These are phyloP conservation scores for Hypoxylon sp. DNA, from an alignment of 2,329 filamentous ascomycete species.

Conservation along the genomic window DNA sequence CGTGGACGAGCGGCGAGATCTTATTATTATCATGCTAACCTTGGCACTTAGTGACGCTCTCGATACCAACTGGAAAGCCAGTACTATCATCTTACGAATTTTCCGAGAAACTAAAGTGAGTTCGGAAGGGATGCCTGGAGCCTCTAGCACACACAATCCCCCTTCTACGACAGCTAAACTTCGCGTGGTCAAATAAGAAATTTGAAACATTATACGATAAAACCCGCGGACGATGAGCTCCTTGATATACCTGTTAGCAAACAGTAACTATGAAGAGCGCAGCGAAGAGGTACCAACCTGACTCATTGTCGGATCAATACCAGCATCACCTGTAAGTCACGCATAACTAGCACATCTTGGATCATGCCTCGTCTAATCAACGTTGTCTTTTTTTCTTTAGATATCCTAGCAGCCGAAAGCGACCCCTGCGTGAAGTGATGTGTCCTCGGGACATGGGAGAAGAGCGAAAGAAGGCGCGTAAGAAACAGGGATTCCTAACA, in stretches of 20 bases:
- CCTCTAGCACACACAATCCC: conserved; percentile 29
- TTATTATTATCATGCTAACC: conserved; percentile 18
- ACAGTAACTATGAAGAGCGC: background rate
- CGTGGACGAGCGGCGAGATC: conserved; percentile 6
- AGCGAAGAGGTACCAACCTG: background rate
- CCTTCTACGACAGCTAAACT: conserved; percentile 25
- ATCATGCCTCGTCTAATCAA: background rate
- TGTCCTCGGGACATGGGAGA: conserved; percentile 1
- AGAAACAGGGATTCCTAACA: conserved; percentile 3
- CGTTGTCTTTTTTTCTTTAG: no score
- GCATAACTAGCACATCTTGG: background rate
- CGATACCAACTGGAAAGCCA: conserved; percentile 44
- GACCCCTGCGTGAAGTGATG: conserved; percentile 12
- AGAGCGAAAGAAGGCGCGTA: conserved; percentile 25
- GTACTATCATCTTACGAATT: conserved; percentile 44
- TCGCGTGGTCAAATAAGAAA: conserved; percentile 21
- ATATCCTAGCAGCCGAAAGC: conserved; percentile 4
- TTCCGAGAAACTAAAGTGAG: conserved; percentile 23
- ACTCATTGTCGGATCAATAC: background rate
- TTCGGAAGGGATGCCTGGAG: conserved; percentile 29
- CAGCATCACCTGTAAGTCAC: background rate
- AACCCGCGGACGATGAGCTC: no score
- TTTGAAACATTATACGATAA: background rate
- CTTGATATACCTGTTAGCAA: no score
- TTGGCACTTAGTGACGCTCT: conserved; percentile 24